Conservation (phyloP, 495 filamentous ascomycete species). For the Podospora appendiculata region DNA sequence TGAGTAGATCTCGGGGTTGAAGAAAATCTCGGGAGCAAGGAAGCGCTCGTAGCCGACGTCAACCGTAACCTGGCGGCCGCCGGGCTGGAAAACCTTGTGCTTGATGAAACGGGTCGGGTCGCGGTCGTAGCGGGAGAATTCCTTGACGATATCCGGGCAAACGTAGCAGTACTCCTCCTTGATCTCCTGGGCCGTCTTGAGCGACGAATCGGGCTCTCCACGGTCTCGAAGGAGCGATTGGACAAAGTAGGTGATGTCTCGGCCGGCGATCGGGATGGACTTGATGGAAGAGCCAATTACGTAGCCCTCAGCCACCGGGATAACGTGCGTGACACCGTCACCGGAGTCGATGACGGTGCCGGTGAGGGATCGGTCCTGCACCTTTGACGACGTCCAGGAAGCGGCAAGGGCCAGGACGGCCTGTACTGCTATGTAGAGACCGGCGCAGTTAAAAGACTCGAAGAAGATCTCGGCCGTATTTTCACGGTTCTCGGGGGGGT, state of each 20-base stretch:
- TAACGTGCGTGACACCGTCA: slow-evolving; percentile 97
- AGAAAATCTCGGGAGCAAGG: slow-evolving; percentile 97
- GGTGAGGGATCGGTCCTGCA: slow-evolving; percentile 91
- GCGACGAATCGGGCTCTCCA: slow-evolving; percentile 89
- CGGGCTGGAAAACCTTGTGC: slow-evolving; percentile 79
- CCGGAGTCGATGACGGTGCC: slow-evolving; percentile 97
- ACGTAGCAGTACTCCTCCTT: slow-evolving; percentile 99
- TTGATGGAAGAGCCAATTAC: slow-evolving; percentile 98
- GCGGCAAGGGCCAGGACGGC: slow-evolving; percentile 93
- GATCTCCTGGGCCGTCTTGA: slow-evolving; percentile 95
- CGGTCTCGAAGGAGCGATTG: slow-evolving; percentile 93
- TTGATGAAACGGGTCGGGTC: slow-evolving; percentile 87
- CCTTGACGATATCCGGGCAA: slow-evolving; percentile 96
- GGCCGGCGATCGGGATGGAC: slow-evolving; percentile 93
- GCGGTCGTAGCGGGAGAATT: slow-evolving; percentile 84
- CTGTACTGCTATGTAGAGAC: slow-evolving; percentile 97
- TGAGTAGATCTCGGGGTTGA: slow-evolving; percentile 98
- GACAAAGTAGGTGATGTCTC: slow-evolving; percentile 97
- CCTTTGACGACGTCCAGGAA: slow-evolving; percentile 97
- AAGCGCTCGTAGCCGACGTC: slow-evolving; percentile 98
- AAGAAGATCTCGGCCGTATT: slow-evolving; percentile 99
- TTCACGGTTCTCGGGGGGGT: slow-evolving; percentile 96
- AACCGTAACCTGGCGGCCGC: slow-evolving; percentile 73
- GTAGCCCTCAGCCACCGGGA: slow-evolving; percentile 96
- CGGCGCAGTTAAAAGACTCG: slow-evolving; percentile 98